Conservation (phyloP, 495 filamentous ascomycete genomes). For the Penicillium arizonense region DNA sequence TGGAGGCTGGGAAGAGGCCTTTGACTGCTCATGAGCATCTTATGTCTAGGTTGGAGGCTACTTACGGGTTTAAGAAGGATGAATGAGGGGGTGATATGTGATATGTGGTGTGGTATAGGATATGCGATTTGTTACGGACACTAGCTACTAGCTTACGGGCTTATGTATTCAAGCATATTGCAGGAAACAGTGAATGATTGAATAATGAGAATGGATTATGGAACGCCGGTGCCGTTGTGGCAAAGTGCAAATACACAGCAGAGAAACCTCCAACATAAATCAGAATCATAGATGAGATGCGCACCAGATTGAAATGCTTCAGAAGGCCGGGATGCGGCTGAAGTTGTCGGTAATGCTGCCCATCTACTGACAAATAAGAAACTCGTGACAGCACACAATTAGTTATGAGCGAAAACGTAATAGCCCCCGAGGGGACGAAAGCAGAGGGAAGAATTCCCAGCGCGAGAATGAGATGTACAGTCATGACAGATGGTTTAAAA, state of each 20-base stretch:
- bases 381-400: slow-evolving; percentile 30
- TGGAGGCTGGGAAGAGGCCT: slow-evolving; percentile 51
- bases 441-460: slow-evolving; percentile 2
- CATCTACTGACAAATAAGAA: slow-evolving; percentile 31
- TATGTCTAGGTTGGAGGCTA: slow-evolving; percentile 67
- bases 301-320: slow-evolving; percentile 16
- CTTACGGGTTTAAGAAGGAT: slow-evolving; percentile 58
- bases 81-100: not conserved
- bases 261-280: slow-evolving; percentile 14
- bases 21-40: slow-evolving; percentile 87
- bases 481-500: slow-evolving; percentile 3
- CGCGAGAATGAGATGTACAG: slow-evolving; percentile 7
- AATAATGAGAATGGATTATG: slow-evolving; percentile 2
- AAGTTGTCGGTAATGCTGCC: slow-evolving; percentile 13
- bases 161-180: slow-evolving; percentile 4
- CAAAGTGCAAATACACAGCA: slow-evolving; percentile 7
- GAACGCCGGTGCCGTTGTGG: slow-evolving; percentile 9
- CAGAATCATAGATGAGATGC: slow-evolving; percentile 17
- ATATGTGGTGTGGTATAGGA: too few relatives aligned
- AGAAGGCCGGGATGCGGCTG: slow-evolving; percentile 8
- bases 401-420: slow-evolving; percentile 11
- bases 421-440: not conserved
- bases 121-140: too few relatives aligned
- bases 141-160: not conserved
- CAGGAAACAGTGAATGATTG: not conserved